A percentile compares a stretch with the other conserved stretches of the same genome.
Evolutionary conservation across 139 green algal species (phyloP).

Genomic region (Chlorella sp.): DNA sequence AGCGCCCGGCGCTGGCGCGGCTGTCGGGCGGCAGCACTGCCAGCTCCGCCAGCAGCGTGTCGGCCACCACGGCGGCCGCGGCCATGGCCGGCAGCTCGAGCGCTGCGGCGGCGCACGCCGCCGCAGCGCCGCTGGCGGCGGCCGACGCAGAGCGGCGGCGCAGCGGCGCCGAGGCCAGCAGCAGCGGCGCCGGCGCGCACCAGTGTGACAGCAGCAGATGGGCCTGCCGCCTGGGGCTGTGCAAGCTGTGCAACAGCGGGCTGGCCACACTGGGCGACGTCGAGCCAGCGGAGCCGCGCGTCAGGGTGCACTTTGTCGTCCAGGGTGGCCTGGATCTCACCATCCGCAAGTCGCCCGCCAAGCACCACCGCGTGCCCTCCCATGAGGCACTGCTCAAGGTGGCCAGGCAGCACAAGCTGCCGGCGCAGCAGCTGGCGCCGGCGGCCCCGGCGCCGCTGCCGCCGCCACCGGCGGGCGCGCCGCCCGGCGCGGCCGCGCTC

Average conservation of each 20-base stretch:
- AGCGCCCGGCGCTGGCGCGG: background rate
- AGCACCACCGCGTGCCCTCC: slow-evolving; percentile 74
- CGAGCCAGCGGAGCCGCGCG: slow-evolving; percentile 8
- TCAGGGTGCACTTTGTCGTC: slow-evolving; percentile 58
- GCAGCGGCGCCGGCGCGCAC: background rate
- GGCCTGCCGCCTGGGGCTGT: slow-evolving; percentile 53
- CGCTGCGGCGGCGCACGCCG: background rate
- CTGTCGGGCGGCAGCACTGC: background rate
- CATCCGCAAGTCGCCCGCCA: slow-evolving; percentile 10
- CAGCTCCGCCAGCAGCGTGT: background rate
- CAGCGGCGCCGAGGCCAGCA: background rate
- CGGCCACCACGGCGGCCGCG: background rate
- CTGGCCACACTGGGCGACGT: slow-evolving; percentile 21
- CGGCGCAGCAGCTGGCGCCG: slow-evolving; percentile 12
- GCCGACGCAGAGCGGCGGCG: slow-evolving; percentile 13
- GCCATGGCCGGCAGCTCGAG: slow-evolving; percentile 10
- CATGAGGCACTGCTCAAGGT: slow-evolving; percentile 68
- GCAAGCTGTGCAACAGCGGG: slow-evolving; percentile 35
- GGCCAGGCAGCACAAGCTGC: slow-evolving; percentile 46
- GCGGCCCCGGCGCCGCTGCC: background rate
- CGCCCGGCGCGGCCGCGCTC: background rate
- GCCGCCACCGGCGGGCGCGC: background rate
- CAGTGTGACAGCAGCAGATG: slow-evolving; percentile 27
- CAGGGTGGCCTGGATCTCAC: slow-evolving; percentile 53
- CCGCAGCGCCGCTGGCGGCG: background rate